Conservation (phyloP, 164 flowering plant genomes). For the Protea cynaroides region DNA sequence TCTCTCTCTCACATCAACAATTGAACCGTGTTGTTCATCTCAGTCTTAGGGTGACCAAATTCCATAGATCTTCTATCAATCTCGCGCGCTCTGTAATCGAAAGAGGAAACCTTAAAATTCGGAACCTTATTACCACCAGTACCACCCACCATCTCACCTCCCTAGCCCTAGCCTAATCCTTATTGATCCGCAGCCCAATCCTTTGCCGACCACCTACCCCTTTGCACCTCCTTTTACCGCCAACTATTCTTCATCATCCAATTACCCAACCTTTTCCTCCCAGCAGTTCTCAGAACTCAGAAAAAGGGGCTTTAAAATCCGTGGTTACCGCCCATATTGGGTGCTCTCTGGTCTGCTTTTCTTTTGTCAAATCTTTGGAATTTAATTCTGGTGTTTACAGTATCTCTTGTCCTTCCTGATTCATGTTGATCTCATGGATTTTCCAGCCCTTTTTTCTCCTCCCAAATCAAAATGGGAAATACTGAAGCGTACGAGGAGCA, state of each 20-base stretch:
- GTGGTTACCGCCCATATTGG: too few species aligned
- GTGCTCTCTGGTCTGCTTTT: too few species aligned
- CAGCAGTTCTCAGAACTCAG: too few species aligned
- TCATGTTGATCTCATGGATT: too few species aligned
- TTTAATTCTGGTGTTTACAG: too few species aligned
- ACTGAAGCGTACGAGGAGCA: too few species aligned
- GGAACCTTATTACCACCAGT: constrained; percentile 9
- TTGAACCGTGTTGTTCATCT: background rate
- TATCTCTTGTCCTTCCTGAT: too few species aligned
- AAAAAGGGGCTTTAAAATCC: too few species aligned
- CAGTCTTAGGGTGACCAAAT: background rate
- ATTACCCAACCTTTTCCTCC: constrained; percentile 32
- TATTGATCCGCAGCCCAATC: constrained; percentile 11
- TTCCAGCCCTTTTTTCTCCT: too few species aligned
- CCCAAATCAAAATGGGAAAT: too few species aligned
- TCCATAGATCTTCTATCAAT: background rate
- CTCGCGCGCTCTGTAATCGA: background rate
- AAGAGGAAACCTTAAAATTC: background rate
- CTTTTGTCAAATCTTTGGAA: too few species aligned
- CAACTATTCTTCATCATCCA: constrained; percentile 33
- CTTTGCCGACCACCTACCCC: constrained; percentile 38
- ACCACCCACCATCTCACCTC: constrained; percentile 9
- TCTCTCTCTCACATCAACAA: too few species aligned
- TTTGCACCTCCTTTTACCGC: constrained; percentile 79
- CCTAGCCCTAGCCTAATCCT: constrained; percentile 17